phyloP scores from a whole-genome alignment of 495 filamentous ascomycete genomes.

The Talaromyces nanjingensis region DNA sequence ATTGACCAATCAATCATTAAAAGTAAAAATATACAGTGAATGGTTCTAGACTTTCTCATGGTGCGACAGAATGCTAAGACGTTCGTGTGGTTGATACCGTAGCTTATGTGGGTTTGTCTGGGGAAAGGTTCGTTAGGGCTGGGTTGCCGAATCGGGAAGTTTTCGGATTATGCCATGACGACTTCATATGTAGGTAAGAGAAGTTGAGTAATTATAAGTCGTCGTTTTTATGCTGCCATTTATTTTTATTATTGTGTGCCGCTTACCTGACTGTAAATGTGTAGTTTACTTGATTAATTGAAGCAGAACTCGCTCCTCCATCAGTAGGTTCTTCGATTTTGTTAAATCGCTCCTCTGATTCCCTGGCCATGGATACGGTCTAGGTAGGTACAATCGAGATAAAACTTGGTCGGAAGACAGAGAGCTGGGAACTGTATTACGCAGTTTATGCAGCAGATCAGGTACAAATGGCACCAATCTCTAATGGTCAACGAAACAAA shows the following conservation, averaged over 20 bases:
- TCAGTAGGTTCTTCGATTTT: neutral
- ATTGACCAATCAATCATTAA: neutral
- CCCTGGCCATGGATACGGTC: neutral
- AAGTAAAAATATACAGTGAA: neutral
- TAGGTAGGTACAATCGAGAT: neutral
- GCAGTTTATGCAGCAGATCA: neutral
- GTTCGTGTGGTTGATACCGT: neutral
- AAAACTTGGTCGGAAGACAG: neutral
- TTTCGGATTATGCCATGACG: neutral
- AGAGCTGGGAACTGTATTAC: neutral
- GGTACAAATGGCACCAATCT: neutral
- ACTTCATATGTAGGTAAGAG: neutral
- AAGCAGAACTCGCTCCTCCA: neutral
- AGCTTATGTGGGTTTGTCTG: neutral
- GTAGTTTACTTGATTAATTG: no score
- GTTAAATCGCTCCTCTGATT: neutral
- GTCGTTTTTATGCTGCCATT: neutral
- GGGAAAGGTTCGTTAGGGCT: neutral
- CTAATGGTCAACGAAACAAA: neutral
- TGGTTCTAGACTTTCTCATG: neutral
- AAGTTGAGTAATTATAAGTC: neutral
- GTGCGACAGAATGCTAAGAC: neutral
- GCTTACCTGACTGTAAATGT: no score
- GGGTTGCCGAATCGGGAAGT: neutral
- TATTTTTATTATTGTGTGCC: neutral